A percentile compares a stretch with the other conserved stretches of the same genome.
Conservation (phyloP, 495 filamentous ascomycete species). For the Tirmania nivea region DNA sequence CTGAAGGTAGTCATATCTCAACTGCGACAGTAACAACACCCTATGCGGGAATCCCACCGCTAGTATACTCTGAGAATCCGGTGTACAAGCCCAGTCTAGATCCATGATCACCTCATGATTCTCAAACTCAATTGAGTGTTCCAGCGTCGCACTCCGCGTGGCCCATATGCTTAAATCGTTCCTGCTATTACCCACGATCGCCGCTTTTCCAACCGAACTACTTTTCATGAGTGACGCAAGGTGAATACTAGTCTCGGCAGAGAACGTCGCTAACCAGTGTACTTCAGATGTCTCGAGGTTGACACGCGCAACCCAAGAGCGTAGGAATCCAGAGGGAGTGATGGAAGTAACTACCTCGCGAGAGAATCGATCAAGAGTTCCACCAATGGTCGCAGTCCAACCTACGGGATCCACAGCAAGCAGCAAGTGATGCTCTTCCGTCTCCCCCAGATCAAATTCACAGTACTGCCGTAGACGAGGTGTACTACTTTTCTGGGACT, state of each 20-base stretch:
- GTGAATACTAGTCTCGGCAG: conserved; percentile 55
- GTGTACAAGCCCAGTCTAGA: conserved; percentile 86
- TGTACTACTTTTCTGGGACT: conserved; percentile 9
- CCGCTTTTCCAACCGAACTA: conserved; percentile 70
- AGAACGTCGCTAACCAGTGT: conserved; percentile 60
- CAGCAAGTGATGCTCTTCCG: conserved; percentile 60
- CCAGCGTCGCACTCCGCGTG: conserved; percentile 55
- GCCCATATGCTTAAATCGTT: conserved; percentile 88
- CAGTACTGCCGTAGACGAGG: conserved; percentile 42
- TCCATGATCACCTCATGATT: conserved; percentile 57
- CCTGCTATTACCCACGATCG: conserved; percentile 48
- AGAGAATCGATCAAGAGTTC: conserved; percentile 71
- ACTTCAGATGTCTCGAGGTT: conserved; percentile 29
- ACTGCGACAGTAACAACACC: conserved; percentile 67
- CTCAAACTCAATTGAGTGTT: conserved; percentile 48
- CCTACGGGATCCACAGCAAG: conserved; percentile 82
- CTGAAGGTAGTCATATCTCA: conserved; percentile 84
- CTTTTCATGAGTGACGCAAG: conserved; percentile 63
- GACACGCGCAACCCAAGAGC: conserved; percentile 71
- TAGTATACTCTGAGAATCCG: conserved; percentile 74
- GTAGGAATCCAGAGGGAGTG: conserved; percentile 48
- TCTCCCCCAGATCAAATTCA: conserved; percentile 45
- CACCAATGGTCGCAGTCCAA: conserved; percentile 43
- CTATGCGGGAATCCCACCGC: conserved; percentile 77
- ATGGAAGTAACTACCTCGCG: conserved; percentile 78